Conservation (phyloP, 176 grass and related monocot species). For the Cenchrus americanus region DNA sequence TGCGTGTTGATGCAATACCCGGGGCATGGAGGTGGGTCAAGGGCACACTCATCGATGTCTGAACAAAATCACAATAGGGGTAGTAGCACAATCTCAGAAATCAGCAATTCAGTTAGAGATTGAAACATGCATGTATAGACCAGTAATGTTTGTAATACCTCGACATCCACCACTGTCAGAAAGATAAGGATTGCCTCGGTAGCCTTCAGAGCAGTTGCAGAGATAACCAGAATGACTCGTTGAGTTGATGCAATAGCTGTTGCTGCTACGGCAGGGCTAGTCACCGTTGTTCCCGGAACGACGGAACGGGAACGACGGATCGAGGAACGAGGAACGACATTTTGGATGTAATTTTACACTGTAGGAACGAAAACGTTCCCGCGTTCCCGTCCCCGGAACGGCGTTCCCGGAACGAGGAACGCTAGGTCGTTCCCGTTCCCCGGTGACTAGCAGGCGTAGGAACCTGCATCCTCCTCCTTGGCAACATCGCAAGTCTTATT, state of each 20-base stretch:
- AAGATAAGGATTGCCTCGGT: background rate
- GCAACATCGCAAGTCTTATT: constrained; percentile 29
- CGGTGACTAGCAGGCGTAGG: too few relatives aligned
- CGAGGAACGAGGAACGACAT: too few relatives aligned
- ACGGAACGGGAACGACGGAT: too few relatives aligned
- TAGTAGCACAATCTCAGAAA: background rate
- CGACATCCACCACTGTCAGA: constrained; percentile 5
- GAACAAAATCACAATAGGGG: background rate
- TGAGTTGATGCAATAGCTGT: background rate
- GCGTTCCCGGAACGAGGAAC: too few relatives aligned
- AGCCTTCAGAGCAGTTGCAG: constrained; percentile 14
- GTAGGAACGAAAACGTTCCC: too few relatives aligned
- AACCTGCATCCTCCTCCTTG: background rate
- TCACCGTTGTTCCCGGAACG: too few relatives aligned
- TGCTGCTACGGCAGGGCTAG: constrained; percentile 27
- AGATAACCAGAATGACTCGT: background rate
- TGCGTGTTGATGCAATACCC: constrained; percentile 16
- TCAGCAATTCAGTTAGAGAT: background rate
- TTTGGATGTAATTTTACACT: too few relatives aligned
- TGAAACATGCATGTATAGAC: background rate
- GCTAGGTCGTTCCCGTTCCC: too few relatives aligned
- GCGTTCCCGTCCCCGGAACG: too few relatives aligned
- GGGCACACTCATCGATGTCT: constrained; percentile 25
- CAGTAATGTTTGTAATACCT: background rate
- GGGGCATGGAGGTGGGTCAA: constrained; percentile 9